Evolutionary conservation across 2,329 filamentous ascomycete genomes (phyloP).

Genomic region (Chalaropsis ovoidea): DNA sequence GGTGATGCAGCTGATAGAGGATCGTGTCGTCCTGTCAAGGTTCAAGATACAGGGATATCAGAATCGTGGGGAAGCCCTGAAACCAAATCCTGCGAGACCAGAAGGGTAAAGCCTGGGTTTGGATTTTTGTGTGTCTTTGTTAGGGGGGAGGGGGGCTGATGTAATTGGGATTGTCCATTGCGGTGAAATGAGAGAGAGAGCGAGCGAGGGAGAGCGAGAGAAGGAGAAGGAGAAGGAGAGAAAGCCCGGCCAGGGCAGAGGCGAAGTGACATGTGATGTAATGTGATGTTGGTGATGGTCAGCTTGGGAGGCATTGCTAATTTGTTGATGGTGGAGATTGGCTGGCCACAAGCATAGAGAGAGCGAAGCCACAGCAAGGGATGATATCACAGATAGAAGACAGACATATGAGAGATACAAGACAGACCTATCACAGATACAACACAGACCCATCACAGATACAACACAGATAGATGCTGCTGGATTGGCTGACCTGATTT

Average conservation of each 20-base stretch:
- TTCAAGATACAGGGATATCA: neutral
- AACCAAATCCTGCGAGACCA: neutral
- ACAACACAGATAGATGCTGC: too few relatives aligned
- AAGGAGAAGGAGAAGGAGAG: neutral
- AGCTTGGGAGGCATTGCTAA: neutral
- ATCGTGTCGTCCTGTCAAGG: neutral
- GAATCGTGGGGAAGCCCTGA: constrained; percentile 7
- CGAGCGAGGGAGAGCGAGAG: too few relatives aligned
- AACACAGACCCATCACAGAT: too few relatives aligned
- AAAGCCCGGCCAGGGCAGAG: too few relatives aligned
- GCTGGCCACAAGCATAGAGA: neutral
- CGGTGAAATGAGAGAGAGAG: neutral
- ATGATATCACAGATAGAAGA: too few relatives aligned
- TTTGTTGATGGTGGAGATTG: neutral
- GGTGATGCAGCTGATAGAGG: neutral
- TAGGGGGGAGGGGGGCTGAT: neutral
- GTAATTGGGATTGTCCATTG: neutral
- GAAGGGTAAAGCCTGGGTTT: neutral
- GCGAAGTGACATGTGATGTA: neutral
- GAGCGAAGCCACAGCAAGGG: too few relatives aligned
- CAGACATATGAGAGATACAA: too few relatives aligned
- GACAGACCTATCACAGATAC: too few relatives aligned
- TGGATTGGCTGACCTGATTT: too few relatives aligned
- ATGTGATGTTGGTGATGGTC: neutral
- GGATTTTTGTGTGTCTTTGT: neutral